Evolutionary conservation across 257 asterid genomes (phyloP).

Genomic region (Parsonsia alboflavescens): DNA sequence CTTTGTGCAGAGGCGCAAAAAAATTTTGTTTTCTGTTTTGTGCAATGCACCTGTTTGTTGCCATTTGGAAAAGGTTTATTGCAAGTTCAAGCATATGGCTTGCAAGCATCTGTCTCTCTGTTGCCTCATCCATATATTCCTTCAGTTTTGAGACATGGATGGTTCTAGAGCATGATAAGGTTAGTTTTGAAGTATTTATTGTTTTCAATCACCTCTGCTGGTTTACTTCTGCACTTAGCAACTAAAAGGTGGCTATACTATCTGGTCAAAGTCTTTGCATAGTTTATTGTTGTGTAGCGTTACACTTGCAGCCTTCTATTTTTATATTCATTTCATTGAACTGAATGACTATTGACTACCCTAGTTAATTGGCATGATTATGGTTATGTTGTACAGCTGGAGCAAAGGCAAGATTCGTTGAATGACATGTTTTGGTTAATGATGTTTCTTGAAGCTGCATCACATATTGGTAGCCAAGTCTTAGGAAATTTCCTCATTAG

Average conservation of each 20-base stretch:
- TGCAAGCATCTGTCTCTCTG: constrained; percentile 55
- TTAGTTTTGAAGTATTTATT: constrained; percentile 20
- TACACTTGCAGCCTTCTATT: neutral
- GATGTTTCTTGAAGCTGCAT: constrained; percentile 66
- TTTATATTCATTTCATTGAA: neutral
- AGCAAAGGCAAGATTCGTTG: constrained; percentile 74
- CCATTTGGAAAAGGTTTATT: constrained; percentile 46
- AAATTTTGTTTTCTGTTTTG: constrained; percentile 63
- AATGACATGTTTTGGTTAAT: constrained; percentile 96
- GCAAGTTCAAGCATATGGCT: constrained; percentile 54
- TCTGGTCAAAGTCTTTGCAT: neutral
- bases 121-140: constrained; percentile 70
- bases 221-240: neutral
- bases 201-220: neutral
- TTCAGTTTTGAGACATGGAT: constrained; percentile 86
- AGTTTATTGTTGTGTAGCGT: neutral
- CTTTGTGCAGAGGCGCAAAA: constrained; percentile 69
- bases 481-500: constrained; percentile 64
- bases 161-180: constrained; percentile 86
- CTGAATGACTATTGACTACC: neutral
- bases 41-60: constrained; percentile 56
- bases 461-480: constrained; percentile 63
- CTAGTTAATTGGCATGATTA: constrained; percentile 9
- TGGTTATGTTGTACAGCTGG: constrained; percentile 48
- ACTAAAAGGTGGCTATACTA: neutral